Base-by-base conservation (phyloP, 2,329 filamentous ascomycete genomes). In the Fusarium bactridioides region DNA sequence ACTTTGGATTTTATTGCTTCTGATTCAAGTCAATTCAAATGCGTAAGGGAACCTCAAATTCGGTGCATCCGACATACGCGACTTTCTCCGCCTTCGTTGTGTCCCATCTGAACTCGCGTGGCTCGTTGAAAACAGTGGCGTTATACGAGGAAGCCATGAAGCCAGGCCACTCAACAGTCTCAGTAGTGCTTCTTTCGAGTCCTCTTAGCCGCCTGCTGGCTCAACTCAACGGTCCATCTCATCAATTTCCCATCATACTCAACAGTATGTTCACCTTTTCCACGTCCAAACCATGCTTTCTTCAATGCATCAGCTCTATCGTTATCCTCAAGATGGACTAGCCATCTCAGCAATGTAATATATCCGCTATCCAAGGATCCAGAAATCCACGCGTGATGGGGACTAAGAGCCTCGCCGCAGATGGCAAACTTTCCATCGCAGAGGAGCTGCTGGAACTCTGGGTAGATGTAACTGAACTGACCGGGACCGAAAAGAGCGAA, bases 401-500 rank as follows among this genome's bases (percentile, higher is more conserved):
- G 72, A 15, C 79, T 81, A 1, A 78, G 56, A 1, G 82, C 82
- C 64, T 84, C 83, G 15, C 83, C 83, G 10, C 78, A 75, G 13
- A 84, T 76, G 23, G 79, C 69, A 4, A 83, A 74, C 10, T 77
- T 77, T 1, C 78, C 73, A 3, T 78, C 67, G 1, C 78, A 78
- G 18, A 75, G 64, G 0, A 77, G 73, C 10, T 68, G 67, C 25
- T 72, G 67, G 21, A 84, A 74, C 4, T 74, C 56, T 0, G 80
- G 80, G 47, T 80, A 83, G 31, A 83, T 40, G 25, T 80, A 76
- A 5, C 72, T 74, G 74, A 83, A 85, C 60, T 84, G 83, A 0
- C 81, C 80, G 0, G 83, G 82, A 0, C 81, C 79, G 37, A 84
- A 85, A 11, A 80, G 75, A 0, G 82, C 83, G 62, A 84, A 85